These are phyloP conservation scores for Candida easanensis DNA, from an alignment of 805 yeast genomes.

Conservation along the genomic window DNA sequence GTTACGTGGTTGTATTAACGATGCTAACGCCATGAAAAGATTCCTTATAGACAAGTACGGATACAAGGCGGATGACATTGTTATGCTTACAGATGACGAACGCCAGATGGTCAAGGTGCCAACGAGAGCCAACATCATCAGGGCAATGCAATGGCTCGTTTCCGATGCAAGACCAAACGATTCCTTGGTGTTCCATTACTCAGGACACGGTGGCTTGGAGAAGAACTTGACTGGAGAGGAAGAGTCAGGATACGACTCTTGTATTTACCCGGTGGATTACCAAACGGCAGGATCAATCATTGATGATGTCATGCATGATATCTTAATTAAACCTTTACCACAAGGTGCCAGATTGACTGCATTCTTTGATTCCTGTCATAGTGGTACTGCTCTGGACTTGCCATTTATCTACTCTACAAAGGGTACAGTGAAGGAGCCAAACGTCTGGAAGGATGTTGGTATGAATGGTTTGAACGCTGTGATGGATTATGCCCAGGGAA, in stretches of 20 bases:
- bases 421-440: constrained; percentile 72
- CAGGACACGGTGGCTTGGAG: constrained; percentile 74
- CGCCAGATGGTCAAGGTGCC: constrained; percentile 42
- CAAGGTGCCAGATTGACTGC: constrained; percentile 69
- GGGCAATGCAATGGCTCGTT: constrained; percentile 77
- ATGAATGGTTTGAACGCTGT: constrained; percentile 53
- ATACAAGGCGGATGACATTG: constrained; percentile 35
- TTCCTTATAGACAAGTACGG: constrained; percentile 31
- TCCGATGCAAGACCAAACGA: constrained; percentile 57
- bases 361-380: constrained; percentile 71
- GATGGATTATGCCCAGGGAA: constrained; percentile 51
- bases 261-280: constrained; percentile 63
- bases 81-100: constrained; percentile 48
- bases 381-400: constrained; percentile 70
- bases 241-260: constrained; percentile 60
- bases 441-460: constrained; percentile 64
- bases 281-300: constrained; percentile 58
- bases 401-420: constrained; percentile 71
- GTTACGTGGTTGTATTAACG: constrained; percentile 70
- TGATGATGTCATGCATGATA: constrained; percentile 63
- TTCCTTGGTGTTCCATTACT: constrained; percentile 66
- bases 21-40: constrained; percentile 46
- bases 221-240: constrained; percentile 61
- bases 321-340: constrained; percentile 59
- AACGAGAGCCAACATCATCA: constrained; percentile 57